A percentile compares a stretch with the other conserved stretches of the same genome.
These are phyloP conservation scores for Metroxylon sagu DNA, from an alignment of 176 grass and related monocot species.

Conservation along the genomic window DNA sequence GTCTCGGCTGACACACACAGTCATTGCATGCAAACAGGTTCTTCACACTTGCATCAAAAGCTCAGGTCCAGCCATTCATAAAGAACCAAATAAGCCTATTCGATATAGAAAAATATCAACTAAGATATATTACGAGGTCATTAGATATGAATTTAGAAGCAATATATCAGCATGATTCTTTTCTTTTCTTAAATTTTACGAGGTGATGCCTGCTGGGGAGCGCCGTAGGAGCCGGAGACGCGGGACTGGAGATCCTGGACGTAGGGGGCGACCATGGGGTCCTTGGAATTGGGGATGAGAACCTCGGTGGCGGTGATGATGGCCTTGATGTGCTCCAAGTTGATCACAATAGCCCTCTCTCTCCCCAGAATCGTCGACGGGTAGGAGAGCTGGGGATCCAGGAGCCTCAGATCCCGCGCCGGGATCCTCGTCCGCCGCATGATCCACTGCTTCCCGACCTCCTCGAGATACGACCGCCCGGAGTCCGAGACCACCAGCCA, in stretches of 20 bases:
- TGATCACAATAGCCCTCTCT: slow-evolving; percentile 72
- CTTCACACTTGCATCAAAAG: too few species aligned
- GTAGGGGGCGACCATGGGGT: slow-evolving; percentile 43
- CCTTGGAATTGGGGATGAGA: slow-evolving; percentile 46
- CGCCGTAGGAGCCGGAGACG: not conserved
- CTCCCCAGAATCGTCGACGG: slow-evolving; percentile 77
- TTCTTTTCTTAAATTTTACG: too few species aligned
- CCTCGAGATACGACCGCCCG: slow-evolving; percentile 29
- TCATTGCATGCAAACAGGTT: too few species aligned
- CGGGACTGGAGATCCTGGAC: slow-evolving; percentile 51
- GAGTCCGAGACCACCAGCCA: slow-evolving; percentile 76
- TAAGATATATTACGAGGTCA: too few species aligned
- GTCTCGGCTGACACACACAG: too few species aligned
- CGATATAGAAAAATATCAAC: too few species aligned
- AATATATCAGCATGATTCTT: too few species aligned
- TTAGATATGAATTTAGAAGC: too few species aligned
- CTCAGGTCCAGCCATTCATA: too few species aligned
- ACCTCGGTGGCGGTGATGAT: slow-evolving; percentile 70
- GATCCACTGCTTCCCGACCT: slow-evolving; percentile 66
- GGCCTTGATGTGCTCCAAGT: slow-evolving; percentile 72
- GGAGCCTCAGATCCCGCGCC: slow-evolving; percentile 63
- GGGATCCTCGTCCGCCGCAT: slow-evolving; percentile 80
- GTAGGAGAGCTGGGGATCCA: slow-evolving; percentile 72
- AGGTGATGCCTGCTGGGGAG: slow-evolving; percentile 1
- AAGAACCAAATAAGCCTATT: too few species aligned